Conservation (phyloP, 345 rosid genomes). For the Eucalyptus microcorys region DNA sequence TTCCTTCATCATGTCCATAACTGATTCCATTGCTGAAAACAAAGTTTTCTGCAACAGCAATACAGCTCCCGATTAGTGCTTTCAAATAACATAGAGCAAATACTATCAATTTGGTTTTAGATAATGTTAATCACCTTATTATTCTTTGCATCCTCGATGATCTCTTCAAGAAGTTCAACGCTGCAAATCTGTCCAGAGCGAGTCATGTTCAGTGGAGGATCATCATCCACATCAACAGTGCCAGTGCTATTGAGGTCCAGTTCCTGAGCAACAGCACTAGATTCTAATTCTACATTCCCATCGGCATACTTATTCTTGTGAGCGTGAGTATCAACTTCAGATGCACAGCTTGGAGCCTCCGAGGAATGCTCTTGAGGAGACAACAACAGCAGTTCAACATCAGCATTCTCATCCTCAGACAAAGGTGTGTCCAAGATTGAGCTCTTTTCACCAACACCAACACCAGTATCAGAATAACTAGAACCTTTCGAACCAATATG, state of each 20-base stretch:
- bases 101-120: neutral
- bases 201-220: neutral
- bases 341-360: neutral
- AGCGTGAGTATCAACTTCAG: neutral
- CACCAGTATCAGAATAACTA: neutral
- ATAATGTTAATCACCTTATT: conserved; percentile 40
- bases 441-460: neutral
- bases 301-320: neutral
- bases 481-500: neutral
- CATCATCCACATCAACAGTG: neutral
- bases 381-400: neutral
- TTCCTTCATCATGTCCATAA: conserved; percentile 60
- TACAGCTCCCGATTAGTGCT: neutral
- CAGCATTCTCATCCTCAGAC: neutral
- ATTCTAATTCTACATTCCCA: neutral
- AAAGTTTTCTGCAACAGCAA: conserved; percentile 48
- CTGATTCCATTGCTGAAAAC: conserved; percentile 61
- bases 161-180: conserved; percentile 45
- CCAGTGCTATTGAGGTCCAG: neutral
- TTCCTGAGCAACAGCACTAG: neutral
- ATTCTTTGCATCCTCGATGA: conserved; percentile 67
- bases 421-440: neutral
- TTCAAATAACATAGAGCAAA: neutral
- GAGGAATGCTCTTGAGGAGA: neutral
- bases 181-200: conserved; percentile 30